These are phyloP conservation scores for Ogataea hybrid DNA, from an alignment of 1,139 yeast genomes.

Conservation along the genomic window DNA sequence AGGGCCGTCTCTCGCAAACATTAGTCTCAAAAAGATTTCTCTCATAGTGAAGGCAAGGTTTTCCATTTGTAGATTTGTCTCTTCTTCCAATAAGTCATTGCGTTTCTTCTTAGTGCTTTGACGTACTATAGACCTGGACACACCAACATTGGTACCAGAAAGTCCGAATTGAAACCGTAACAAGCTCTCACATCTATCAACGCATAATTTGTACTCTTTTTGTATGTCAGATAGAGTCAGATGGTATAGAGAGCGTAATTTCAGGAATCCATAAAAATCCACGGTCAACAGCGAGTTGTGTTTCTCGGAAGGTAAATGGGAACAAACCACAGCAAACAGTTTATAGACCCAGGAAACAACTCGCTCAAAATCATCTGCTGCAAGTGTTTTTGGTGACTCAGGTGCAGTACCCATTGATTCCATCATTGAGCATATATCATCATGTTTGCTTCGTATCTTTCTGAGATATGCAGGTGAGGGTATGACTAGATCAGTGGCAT, in stretches of 20 bases:
- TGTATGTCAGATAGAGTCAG: slow-evolving; percentile 7
- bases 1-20: slow-evolving; percentile 16
- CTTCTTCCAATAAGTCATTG: slow-evolving; percentile 7
- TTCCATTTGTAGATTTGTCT: slow-evolving; percentile 6
- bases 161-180: not conserved
- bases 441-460: too few relatives aligned
- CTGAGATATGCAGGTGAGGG: too few relatives aligned
- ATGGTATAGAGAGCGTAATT: slow-evolving; percentile 10
- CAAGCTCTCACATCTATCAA: slow-evolving; percentile 6
- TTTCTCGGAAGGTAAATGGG: slow-evolving; percentile 3
- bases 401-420: slow-evolving; percentile 9
- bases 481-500: too few relatives aligned
- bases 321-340: slow-evolving; percentile 10
- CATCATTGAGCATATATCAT: too few relatives aligned
- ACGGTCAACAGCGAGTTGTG: slow-evolving; percentile 10
- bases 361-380: slow-evolving; percentile 13
- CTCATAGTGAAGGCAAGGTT: slow-evolving; percentile 9
- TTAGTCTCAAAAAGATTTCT: slow-evolving; percentile 17
- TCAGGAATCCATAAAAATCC: slow-evolving; percentile 11
- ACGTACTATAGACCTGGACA: not conserved
- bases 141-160: too few relatives aligned
- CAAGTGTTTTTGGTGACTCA: too few relatives aligned
- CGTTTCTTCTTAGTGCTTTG: slow-evolving; percentile 17
- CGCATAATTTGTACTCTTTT: slow-evolving; percentile 8
- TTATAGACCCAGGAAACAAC: slow-evolving; percentile 20